Percentiles rank a stretch among this genome's conserved stretches.
These are phyloP conservation scores for Globisporangium radiosum DNA, from an alignment of 352 stramenopile genomes.

Conservation along the genomic window DNA sequence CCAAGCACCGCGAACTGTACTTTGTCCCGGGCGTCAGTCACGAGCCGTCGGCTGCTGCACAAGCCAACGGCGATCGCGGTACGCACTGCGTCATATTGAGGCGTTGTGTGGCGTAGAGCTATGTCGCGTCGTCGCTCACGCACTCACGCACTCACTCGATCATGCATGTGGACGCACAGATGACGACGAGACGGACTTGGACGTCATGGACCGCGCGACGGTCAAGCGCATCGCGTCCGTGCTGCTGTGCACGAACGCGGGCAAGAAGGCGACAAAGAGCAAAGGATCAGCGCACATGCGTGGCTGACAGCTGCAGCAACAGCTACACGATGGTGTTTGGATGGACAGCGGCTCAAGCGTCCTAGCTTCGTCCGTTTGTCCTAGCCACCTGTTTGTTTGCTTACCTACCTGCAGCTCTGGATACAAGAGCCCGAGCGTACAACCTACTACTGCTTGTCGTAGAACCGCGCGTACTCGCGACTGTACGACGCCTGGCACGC, in stretches of 20 bases:
- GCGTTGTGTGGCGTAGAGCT: background rate
- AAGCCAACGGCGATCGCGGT: slow-evolving; percentile 27
- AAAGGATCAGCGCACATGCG: background rate
- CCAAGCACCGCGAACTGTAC: slow-evolving; percentile 51
- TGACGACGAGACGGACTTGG: slow-evolving; percentile 45
- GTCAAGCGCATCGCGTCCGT: slow-evolving; percentile 77
- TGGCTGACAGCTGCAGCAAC: background rate
- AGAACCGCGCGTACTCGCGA: slow-evolving; percentile 55
- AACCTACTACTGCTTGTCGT: slow-evolving; percentile 13
- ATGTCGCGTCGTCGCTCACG: background rate
- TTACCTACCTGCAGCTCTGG: no score
- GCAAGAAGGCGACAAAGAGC: slow-evolving; percentile 43
- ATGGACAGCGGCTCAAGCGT: no score
- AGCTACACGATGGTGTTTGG: background rate
- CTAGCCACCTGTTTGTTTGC: no score
- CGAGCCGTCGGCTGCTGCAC: slow-evolving; percentile 1
- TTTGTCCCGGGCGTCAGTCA: slow-evolving; percentile 47
- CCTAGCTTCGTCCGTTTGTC: no score
- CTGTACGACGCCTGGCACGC: slow-evolving; percentile 33
- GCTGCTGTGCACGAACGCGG: slow-evolving; percentile 45
- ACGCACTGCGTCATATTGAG: slow-evolving; percentile 1
- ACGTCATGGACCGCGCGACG: slow-evolving; percentile 74
- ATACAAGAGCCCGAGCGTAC: no score
- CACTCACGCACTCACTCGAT: background rate
- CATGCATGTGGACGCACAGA: slow-evolving; percentile 18